Evolutionary conservation across 305 asterid species (phyloP), one percentile per base, ranked within the genome.

Genomic region (Plantago coronopus): DNA sequence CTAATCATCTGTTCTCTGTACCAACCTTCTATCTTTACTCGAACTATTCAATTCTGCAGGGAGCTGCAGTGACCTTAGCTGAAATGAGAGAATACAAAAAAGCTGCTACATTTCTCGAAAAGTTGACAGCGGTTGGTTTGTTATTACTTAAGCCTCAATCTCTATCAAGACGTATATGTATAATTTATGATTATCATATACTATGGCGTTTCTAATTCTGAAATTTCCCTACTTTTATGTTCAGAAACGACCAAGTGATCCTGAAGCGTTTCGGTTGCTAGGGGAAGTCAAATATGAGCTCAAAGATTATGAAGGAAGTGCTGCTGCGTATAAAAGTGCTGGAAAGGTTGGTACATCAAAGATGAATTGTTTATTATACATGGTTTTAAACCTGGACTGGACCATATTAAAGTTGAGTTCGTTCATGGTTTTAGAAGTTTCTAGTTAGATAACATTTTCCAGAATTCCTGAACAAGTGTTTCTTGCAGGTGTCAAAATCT

Each of bases 231-330:
- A 62, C 65, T 60, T 54, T 53, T 44, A 50, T 69, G 57, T 78
- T 77, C 87, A 88, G 98, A 81, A 76, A 70, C 80, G 76, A 72
- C 78, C 81, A 63, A 71, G 64, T 71, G 93, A 88, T 66, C 93
- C 90, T 40, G 95, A 88, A 78, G 86, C 77, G 74, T 84, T 78
- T 67, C 95, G 95, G 49, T 79, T 88, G 79, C 96, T 91, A 67
- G 98, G 95, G 72, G 96, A 88, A 77, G 91, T 91, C 75, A 83
- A 83, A 74, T 88, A 88, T 72, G 89, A 76, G 77, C 81, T 86
- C 67, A 80, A 80, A 69, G 98, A 91, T 79, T 91, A 78, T 68
- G 89, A 84, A 45, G 91, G 93, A 66, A 88, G 98, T 74, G 83
- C 80, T 69, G 67, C 59, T 76, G 93, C 98, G 46, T 91, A 83